Base-by-base conservation (phyloP, 148 eudicot genomes). In the Salicornia ramosissima region DNA sequence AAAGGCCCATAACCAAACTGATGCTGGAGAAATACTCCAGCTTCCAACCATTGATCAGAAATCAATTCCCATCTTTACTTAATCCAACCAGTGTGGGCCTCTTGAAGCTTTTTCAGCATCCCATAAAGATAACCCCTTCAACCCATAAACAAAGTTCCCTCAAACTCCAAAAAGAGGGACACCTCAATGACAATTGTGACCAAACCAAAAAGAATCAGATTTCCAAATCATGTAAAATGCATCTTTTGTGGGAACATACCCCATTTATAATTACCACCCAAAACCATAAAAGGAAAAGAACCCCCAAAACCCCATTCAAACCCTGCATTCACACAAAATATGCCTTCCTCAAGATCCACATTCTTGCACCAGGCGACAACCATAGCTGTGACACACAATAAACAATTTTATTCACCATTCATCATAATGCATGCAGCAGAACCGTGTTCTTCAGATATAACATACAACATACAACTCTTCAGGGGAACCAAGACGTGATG, bases 331-430 rank as follows among this genome's bases (percentile, higher is more conserved):
- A 81, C 62, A 74, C 71, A 78, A 77, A 79, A 64, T 16, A 81
- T 57, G 84, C 84, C 91, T 78, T 85, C 96, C 80, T 84, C 88
- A 88, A 84, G 82, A 86, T 86, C 91, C 84, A 72, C 79, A 82
- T 82, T 88, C 92, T 88, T 87, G 97, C 90, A 83, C 87, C 88
- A 78, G 86, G 87, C 80, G 82, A 77, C 79, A 78, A 70, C 70
- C 68, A 75, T 52, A 85, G 91, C 97, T 91, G 95, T 87, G 83
- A 87, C 77, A 91, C 78, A 80, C 80, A 87, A 85, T 79, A 85
- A 82, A 81, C 79, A 73, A 76, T 65, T 80, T 81, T 52, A 80
- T 80, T 84, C 73, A 69, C 66, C 66, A 75, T 75, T 61, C 67
- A 52, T 78, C 54, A 79, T 74, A 51, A 73, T 28, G 72, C 61